These are phyloP conservation scores for Tetrapyrgos nigripes DNA, from an alignment of 1,284 basidiomycete genomes.

Conservation along the genomic window DNA sequence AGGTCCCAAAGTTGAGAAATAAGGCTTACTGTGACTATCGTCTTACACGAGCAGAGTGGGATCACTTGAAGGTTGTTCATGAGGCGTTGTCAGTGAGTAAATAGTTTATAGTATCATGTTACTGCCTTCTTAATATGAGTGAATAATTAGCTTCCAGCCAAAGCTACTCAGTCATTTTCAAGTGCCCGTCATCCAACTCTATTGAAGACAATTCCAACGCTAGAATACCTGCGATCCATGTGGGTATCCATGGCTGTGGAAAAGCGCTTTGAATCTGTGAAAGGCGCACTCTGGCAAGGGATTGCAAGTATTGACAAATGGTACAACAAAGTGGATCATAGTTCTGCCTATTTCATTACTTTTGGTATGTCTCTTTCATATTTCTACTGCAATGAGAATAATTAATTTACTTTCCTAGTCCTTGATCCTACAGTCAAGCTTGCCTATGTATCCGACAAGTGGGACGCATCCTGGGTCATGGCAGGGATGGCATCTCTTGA, in stretches of 20 bases:
- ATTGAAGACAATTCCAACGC: constrained; percentile 25
- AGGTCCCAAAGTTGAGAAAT: constrained; percentile 25
- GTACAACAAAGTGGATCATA: too few relatives aligned
- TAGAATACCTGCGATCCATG: constrained; percentile 23
- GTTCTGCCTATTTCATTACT: constrained; percentile 33
- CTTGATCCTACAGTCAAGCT: constrained; percentile 24
- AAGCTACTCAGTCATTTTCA: constrained; percentile 32
- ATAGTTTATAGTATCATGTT: not conserved
- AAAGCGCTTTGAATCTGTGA: constrained; percentile 21
- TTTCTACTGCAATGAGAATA: not conserved
- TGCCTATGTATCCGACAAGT: constrained; percentile 18
- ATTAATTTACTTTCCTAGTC: constrained; percentile 5
- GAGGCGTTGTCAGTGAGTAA: constrained; percentile 28
- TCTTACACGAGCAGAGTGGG: constrained; percentile 25
- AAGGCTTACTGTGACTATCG: constrained; percentile 22
- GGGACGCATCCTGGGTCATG: constrained; percentile 10
- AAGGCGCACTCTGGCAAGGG: constrained; percentile 26
- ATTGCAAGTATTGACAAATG: constrained; percentile 29
- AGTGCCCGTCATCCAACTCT: constrained; percentile 26
- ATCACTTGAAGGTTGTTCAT: constrained; percentile 20
- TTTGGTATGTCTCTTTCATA: constrained; percentile 19
- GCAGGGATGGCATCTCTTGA: constrained; percentile 2
- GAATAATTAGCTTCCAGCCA: constrained; percentile 29
- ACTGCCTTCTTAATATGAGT: not conserved
- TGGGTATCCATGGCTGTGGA: constrained; percentile 28